Base-by-base conservation (phyloP, 306 rosid species). In the Corylus americana region DNA sequence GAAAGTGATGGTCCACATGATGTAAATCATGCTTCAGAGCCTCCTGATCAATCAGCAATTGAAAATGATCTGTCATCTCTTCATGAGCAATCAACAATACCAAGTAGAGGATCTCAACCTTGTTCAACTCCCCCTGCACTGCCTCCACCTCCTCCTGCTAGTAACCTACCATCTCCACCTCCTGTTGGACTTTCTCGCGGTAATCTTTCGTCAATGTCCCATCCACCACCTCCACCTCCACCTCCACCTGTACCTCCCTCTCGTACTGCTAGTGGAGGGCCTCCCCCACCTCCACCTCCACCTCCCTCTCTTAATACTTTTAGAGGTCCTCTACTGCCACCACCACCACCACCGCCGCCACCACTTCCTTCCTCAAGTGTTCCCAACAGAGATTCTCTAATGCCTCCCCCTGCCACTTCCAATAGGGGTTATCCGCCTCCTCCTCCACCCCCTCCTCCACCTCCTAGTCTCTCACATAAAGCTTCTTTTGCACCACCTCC, bases 1-100 rank as follows among this genome's bases (percentile, higher is more conserved):
- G 90, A 83, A 70, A 89, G 78, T 62, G 82, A 76, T 81, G 89
- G 78, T 77, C 79, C 74, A 74, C 77, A 74, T 64, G 77, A 51
- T 79, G 78, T 12, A 77, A 83, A 82, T 74, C 77, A 81, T 77
- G 76, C 77, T 81, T 79, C 83, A 69, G 82, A 81, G 50, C 77
- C 84, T 37, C 70, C 59, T 85, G 90, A 80, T 82, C 85, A 75
- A 61, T 86, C 78, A 72, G 62, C 71, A 53, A 55, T 58, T 67
- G 84, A 78, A 59, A 55, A 64, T 63, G 78, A 63, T 57, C 79
- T 70, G 49, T 58, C 81, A 55, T 79, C 90, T 76, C 73, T 51
- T 81, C 75, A 75, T 78, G 76, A 73, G 31, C 86, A 73, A 45
- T 44, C 78, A 55, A 53, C 53, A 22, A 74, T 64, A 76, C 50